Percentiles rank a stretch among this genome's conserved stretches.
Evolutionary conservation across 2,329 filamentous ascomycete genomes (phyloP).

Genomic region (Sordariomycetes sp.): DNA sequence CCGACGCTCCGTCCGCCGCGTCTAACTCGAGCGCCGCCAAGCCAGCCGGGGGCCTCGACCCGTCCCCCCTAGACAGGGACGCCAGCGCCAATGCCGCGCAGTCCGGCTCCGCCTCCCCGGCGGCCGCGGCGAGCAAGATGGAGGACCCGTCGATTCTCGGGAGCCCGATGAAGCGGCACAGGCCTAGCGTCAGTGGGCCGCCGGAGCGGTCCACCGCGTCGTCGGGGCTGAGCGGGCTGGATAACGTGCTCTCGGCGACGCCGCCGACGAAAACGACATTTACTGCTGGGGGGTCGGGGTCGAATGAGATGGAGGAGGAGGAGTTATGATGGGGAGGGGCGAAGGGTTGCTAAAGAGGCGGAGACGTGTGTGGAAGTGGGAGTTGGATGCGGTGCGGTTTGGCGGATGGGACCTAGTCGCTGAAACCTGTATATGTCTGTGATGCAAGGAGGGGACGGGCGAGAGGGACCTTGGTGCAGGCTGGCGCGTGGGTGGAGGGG

Average conservation of each 20-base stretch:
- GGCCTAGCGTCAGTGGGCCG: slow-evolving; percentile 32
- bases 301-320: slow-evolving; percentile 1
- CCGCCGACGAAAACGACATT: neutral
- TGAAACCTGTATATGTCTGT: too few species aligned
- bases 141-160: slow-evolving; percentile 27
- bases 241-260: neutral
- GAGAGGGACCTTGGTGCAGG: too few species aligned
- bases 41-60: slow-evolving; percentile 31
- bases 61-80: slow-evolving; percentile 8
- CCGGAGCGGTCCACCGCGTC: neutral
- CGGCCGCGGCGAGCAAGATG: slow-evolving; percentile 4
- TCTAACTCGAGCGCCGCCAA: slow-evolving; percentile 15
- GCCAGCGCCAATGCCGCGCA: slow-evolving; percentile 25
- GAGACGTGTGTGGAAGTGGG: neutral
- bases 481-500: too few species aligned
- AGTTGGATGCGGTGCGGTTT: too few species aligned
- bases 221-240: neutral
- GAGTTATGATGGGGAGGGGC: neutral
- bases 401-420: too few species aligned
- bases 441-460: too few species aligned
- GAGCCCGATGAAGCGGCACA: slow-evolving; percentile 65
- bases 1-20: slow-evolving; percentile 26
- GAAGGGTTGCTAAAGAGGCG: neutral
- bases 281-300: neutral
- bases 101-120: slow-evolving; percentile 9